Evolutionary conservation across 148 eudicot species (phyloP).

Genomic region (Pharnaceum exiguum): DNA sequence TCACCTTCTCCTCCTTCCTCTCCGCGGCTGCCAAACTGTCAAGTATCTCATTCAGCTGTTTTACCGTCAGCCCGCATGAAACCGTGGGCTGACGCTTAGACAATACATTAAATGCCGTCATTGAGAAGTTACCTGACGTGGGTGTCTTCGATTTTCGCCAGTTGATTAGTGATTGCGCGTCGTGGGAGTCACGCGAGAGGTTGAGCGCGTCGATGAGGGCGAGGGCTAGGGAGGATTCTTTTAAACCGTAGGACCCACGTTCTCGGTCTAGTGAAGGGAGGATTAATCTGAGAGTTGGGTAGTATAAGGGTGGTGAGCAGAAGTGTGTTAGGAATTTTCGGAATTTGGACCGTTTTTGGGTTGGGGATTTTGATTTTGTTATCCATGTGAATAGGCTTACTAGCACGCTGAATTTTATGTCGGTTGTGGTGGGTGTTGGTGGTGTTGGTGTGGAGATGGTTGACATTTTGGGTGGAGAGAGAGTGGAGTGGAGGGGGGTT

Average conservation of each 20-base stretch:
- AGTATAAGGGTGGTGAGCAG: constrained; percentile 58
- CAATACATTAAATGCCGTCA: constrained; percentile 67
- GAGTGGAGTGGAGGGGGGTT: background rate
- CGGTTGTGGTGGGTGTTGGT: constrained; percentile 5
- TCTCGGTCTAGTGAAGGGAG: constrained; percentile 77
- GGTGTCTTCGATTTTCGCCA: constrained; percentile 79
- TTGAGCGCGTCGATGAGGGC: constrained; percentile 71
- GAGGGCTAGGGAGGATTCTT: constrained; percentile 67
- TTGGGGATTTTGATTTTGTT: constrained; percentile 39
- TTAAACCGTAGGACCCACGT: constrained; percentile 80
- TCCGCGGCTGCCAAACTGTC: constrained; percentile 75
- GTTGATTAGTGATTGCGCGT: constrained; percentile 59
- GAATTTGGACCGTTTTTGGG: constrained; percentile 58
- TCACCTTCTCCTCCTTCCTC: constrained; percentile 48
- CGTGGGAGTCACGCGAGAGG: constrained; percentile 73
- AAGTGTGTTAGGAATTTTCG: constrained; percentile 67
- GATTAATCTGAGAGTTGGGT: constrained; percentile 60
- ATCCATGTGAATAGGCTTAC: constrained; percentile 57
- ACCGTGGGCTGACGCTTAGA: constrained; percentile 69
- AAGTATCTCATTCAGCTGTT: constrained; percentile 58
- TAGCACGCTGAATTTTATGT: constrained; percentile 62
- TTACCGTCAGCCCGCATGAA: constrained; percentile 64
- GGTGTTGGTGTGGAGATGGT: background rate
- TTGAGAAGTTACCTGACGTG: constrained; percentile 76
- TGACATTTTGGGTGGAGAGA: constrained; percentile 13